Evolutionary conservation across 768 basidiomycete species (phyloP).

Genomic region (Rhodosporidiobolus sp.): DNA sequence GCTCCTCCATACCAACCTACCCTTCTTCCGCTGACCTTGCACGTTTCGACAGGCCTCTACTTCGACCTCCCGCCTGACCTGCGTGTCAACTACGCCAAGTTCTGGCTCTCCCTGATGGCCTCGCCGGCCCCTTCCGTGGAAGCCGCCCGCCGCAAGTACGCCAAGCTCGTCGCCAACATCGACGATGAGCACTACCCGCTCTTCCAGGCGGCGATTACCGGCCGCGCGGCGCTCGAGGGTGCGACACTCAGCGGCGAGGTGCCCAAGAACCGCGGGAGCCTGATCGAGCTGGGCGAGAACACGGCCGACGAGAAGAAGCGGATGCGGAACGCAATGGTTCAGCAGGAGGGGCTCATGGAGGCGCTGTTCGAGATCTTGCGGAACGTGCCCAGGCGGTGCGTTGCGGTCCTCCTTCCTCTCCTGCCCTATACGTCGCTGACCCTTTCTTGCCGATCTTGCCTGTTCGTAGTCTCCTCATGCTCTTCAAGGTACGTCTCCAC

Average conservation of each 20-base stretch:
- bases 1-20: too few relatives aligned
- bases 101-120: constrained; percentile 82
- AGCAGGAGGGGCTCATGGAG: constrained; percentile 73
- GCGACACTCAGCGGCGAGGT: constrained; percentile 48
- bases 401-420: too few relatives aligned
- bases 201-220: constrained; percentile 90
- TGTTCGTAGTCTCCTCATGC: constrained; percentile 52
- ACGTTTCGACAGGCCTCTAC: constrained; percentile 60
- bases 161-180: constrained; percentile 85
- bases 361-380: constrained; percentile 85
- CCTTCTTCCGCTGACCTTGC: not conserved
- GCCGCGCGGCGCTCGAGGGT: constrained; percentile 69
- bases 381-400: constrained; percentile 64
- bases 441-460: constrained; percentile 45
- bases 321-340: constrained; percentile 75
- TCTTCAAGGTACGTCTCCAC: constrained; percentile 48
- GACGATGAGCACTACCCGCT: constrained; percentile 68
- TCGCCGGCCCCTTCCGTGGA: constrained; percentile 64
- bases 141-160: constrained; percentile 76
- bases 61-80: constrained; percentile 80
- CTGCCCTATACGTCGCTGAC: not conserved
- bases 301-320: constrained; percentile 73
- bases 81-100: constrained; percentile 63
- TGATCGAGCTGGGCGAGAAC: constrained; percentile 71
- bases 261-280: constrained; percentile 55